Conservation (phyloP, 208 protist genomes). For the Wallacemonas sp. region DNA sequence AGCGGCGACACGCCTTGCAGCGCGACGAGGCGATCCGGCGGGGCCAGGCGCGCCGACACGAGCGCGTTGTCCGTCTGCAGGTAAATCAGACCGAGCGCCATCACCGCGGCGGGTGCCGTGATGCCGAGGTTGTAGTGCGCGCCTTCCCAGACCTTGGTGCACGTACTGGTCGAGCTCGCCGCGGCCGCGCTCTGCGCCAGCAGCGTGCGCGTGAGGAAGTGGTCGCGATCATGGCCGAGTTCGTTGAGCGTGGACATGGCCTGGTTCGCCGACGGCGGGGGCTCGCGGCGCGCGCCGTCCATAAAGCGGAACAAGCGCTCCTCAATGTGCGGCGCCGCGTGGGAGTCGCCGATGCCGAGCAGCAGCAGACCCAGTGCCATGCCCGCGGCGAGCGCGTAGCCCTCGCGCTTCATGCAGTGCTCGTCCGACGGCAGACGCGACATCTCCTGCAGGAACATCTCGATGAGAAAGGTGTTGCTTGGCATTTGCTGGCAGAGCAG, state of each 20-base stretch:
- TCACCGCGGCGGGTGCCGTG: slow-evolving; percentile 62
- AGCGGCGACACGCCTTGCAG: slow-evolving; percentile 73
- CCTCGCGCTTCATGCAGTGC: slow-evolving; percentile 80
- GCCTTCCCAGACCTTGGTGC: slow-evolving; percentile 77
- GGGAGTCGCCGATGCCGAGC: slow-evolving; percentile 58
- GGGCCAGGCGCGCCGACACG: slow-evolving; percentile 51
- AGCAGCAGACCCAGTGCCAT: slow-evolving; percentile 81
- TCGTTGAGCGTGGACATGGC: slow-evolving; percentile 61
- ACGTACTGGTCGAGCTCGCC: slow-evolving; percentile 38
- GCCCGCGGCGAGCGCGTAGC: slow-evolving; percentile 75
- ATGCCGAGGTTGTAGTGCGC: slow-evolving; percentile 76
- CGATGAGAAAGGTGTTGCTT: slow-evolving; percentile 73
- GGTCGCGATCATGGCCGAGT: slow-evolving; percentile 42
- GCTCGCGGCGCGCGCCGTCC: slow-evolving; percentile 56
- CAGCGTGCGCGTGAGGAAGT: slow-evolving; percentile 66
- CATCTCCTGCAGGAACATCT: slow-evolving; percentile 84
- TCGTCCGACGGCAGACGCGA: slow-evolving; percentile 85
- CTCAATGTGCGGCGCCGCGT: slow-evolving; percentile 54
- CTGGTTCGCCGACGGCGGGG: slow-evolving; percentile 47
- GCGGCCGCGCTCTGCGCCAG: slow-evolving; percentile 48
- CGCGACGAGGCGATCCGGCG: slow-evolving; percentile 51
- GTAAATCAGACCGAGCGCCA: slow-evolving; percentile 80
- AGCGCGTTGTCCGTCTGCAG: slow-evolving; percentile 59
- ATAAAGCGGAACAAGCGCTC: slow-evolving; percentile 74
- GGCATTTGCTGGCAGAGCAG: slow-evolving; percentile 65